These are phyloP conservation scores for Porpolomopsis calyptriformis DNA, from an alignment of 768 basidiomycete species.

Conservation along the genomic window DNA sequence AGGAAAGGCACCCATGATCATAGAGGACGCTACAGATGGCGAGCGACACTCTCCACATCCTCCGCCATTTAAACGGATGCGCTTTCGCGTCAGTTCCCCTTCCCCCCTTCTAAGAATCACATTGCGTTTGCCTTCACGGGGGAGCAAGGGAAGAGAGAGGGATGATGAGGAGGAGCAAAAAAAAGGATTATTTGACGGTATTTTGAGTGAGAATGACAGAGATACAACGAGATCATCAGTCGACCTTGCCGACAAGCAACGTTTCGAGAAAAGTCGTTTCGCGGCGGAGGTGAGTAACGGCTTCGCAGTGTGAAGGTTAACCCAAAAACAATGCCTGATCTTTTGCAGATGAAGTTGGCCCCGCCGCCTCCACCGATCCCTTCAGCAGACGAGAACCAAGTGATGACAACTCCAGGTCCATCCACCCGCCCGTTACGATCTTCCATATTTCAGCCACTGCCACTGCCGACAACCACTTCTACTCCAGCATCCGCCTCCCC, in stretches of 20 bases:
- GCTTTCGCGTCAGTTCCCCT: conserved; percentile 33
- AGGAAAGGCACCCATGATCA: conserved; percentile 14
- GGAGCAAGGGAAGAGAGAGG: conserved; percentile 57
- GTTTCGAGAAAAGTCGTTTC: conserved; percentile 64
- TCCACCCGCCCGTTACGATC: conserved; percentile 58
- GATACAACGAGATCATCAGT: conserved; percentile 65
- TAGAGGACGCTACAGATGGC: conserved; percentile 18
- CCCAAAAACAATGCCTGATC: neutral
- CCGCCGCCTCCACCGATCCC: conserved; percentile 29
- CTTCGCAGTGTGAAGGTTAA: neutral
- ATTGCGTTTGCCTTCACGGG: conserved; percentile 43
- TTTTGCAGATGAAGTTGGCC: conserved; percentile 41
- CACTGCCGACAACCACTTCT: conserved; percentile 24
- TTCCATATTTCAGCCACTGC: conserved; percentile 32
- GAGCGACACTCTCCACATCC: conserved; percentile 15
- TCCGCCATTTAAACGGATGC: conserved; percentile 36
- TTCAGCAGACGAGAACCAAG: conserved; percentile 16
- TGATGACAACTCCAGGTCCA: conserved; percentile 34
- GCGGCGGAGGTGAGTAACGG: conserved; percentile 57
- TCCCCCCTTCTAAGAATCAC: conserved; percentile 34
- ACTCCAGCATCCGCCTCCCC: conserved; percentile 30
- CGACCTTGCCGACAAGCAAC: conserved; percentile 44
- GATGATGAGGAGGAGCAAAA: conserved; percentile 47
- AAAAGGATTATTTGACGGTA: conserved; percentile 72
- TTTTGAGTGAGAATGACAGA: conserved; percentile 57